Evolutionary conservation across 805 yeast genomes (phyloP).

Genomic region (Saccharomyces cerevisiae): DNA sequence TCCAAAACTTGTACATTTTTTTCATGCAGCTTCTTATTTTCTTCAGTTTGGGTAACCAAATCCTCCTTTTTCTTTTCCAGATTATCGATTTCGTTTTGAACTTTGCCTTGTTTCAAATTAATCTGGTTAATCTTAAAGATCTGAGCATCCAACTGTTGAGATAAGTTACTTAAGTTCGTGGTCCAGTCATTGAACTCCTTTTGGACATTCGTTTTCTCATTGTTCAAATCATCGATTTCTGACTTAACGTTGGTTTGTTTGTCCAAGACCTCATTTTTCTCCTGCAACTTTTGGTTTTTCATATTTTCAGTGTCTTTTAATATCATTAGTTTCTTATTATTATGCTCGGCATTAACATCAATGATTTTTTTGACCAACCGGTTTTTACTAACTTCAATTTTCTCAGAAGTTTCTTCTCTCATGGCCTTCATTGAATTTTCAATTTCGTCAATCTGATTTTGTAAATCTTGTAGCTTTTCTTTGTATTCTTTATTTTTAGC

Average conservation of each 20-base stretch:
- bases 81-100: slow-evolving; percentile 15
- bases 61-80: slow-evolving; percentile 11
- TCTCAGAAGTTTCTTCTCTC: slow-evolving; percentile 16
- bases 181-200: slow-evolving; percentile 18
- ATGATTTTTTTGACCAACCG: slow-evolving; percentile 17
- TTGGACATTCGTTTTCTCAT: slow-evolving; percentile 13
- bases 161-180: slow-evolving; percentile 14
- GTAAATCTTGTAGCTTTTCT: slow-evolving; percentile 12
- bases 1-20: slow-evolving; percentile 12
- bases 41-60: slow-evolving; percentile 15
- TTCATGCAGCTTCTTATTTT: slow-evolving; percentile 11
- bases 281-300: slow-evolving; percentile 20
- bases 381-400: slow-evolving; percentile 21
- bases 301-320: slow-evolving; percentile 22
- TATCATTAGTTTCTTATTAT: slow-evolving; percentile 17
- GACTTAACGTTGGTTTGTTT: slow-evolving; percentile 19
- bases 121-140: slow-evolving; percentile 19
- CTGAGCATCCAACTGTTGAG: slow-evolving; percentile 24
- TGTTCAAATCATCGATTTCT: slow-evolving; percentile 21
- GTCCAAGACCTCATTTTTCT: slow-evolving; percentile 16
- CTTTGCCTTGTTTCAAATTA: slow-evolving; percentile 13
- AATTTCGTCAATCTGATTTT: slow-evolving; percentile 16
- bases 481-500: slow-evolving; percentile 17
- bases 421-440: slow-evolving; percentile 16
- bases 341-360: slow-evolving; percentile 16